Percentiles rank a stretch among this genome's conserved stretches.
phyloP scores from a whole-genome alignment of 352 stramenopile species.

The Pythium coloratum region DNA sequence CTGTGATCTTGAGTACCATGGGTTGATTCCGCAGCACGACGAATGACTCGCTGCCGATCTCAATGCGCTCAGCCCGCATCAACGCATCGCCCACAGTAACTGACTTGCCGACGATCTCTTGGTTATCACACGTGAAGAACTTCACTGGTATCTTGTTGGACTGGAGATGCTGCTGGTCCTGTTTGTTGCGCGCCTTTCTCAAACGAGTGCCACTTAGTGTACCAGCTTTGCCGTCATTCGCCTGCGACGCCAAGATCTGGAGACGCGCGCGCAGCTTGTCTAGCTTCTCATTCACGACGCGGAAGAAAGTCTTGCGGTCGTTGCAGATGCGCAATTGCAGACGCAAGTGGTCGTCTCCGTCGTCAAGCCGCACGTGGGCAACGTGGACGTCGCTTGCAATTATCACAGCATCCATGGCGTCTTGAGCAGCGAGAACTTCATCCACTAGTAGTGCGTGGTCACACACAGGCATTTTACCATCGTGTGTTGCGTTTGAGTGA shows the following conservation, averaged over 20 bases:
- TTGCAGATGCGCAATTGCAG: slow-evolving; percentile 48
- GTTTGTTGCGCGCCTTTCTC: slow-evolving; percentile 22
- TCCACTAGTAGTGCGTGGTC: not conserved
- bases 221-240: not conserved
- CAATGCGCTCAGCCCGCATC: slow-evolving; percentile 38
- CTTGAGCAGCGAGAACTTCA: not conserved
- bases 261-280: slow-evolving; percentile 62
- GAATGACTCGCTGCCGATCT: slow-evolving; percentile 46
- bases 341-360: slow-evolving; percentile 47
- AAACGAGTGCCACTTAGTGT: slow-evolving; percentile 9
- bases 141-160: slow-evolving; percentile 34
- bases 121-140: slow-evolving; percentile 38
- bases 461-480: not conserved
- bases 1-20: slow-evolving; percentile 44
- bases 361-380: slow-evolving; percentile 47
- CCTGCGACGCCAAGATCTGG: slow-evolving; percentile 46
- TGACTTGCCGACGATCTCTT: slow-evolving; percentile 38
- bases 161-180: slow-evolving; percentile 18
- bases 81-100: slow-evolving; percentile 47
- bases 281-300: slow-evolving; percentile 39
- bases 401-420: not conserved
- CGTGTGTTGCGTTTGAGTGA: not conserved
- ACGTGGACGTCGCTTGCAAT: slow-evolving; percentile 27
- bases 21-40: slow-evolving; percentile 63
- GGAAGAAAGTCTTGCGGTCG: slow-evolving; percentile 57